Conservation (phyloP, 2,329 filamentous ascomycete species). For the Mollisiaceae sp. region DNA sequence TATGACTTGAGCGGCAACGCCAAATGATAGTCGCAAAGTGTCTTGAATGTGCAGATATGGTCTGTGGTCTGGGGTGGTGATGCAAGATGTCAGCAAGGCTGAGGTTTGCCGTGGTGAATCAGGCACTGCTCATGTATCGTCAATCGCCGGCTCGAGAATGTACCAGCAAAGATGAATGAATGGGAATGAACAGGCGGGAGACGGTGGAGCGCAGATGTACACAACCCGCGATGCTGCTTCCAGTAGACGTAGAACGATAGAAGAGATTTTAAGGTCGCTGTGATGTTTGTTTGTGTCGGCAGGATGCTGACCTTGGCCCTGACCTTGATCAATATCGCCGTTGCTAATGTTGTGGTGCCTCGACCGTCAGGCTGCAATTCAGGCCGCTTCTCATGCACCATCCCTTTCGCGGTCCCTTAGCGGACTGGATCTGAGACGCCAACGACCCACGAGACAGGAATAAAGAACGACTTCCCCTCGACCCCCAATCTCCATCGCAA, state of each 20-base stretch:
- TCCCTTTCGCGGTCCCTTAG: not conserved
- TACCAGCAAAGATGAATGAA: not conserved
- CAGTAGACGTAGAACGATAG: not conserved
- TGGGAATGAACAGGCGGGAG: not conserved
- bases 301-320: not conserved
- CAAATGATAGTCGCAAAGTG: not conserved
- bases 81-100: slow-evolving; percentile 2
- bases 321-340: not conserved
- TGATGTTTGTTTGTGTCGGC: not conserved
- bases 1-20: not conserved
- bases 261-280: not conserved
- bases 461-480: slow-evolving; percentile 10
- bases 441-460: slow-evolving; percentile 19
- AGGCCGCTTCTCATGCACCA: not conserved
- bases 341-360: slow-evolving; percentile 11
- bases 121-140: slow-evolving; percentile 10
- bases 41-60: not conserved
- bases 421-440: slow-evolving; percentile 18
- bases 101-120: slow-evolving; percentile 14
- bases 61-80: not conserved
- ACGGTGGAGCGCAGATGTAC: not conserved
- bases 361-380: not conserved
- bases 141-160: slow-evolving; percentile 1
- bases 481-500: slow-evolving; percentile 13
- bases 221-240: not conserved